Evolutionary conservation across 176 grass and related monocot genomes (phyloP).

Genomic region (Phragmites australis): DNA sequence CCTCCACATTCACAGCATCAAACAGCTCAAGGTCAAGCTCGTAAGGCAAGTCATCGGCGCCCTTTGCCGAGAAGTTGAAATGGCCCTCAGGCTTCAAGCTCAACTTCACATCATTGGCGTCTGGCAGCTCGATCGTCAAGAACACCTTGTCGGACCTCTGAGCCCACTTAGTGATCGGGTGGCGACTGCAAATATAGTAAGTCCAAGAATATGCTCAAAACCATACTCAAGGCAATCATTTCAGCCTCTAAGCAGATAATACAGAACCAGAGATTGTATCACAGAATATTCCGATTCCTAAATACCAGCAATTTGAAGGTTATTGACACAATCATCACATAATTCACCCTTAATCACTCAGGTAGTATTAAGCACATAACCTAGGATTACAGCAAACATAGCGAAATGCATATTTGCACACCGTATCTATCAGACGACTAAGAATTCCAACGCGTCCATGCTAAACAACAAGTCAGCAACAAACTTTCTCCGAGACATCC

Average conservation of each 20-base stretch:
- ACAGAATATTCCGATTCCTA: background rate
- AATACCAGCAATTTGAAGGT: background rate
- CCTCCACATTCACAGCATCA: slow-evolving; percentile 77
- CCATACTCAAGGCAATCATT: background rate
- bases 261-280: background rate
- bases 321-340: background rate
- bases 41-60: slow-evolving; percentile 53
- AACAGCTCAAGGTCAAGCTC: slow-evolving; percentile 83
- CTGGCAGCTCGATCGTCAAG: slow-evolving; percentile 74
- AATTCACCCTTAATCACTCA: background rate
- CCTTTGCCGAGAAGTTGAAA: slow-evolving; percentile 73
- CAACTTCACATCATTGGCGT: slow-evolving; percentile 92
- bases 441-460: background rate
- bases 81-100: slow-evolving; percentile 75
- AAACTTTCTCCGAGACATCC: background rate
- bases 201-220: background rate
- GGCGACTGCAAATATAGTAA: slow-evolving; percentile 54
- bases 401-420: background rate
- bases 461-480: background rate
- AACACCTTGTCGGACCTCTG: slow-evolving; percentile 74
- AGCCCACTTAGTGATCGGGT: slow-evolving; percentile 91
- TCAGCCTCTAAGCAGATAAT: background rate
- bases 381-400: background rate
- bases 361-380: background rate
- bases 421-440: background rate